Base-by-base conservation (phyloP, 768 basidiomycete genomes). In the Porpolomopsis calyptriformis region DNA sequence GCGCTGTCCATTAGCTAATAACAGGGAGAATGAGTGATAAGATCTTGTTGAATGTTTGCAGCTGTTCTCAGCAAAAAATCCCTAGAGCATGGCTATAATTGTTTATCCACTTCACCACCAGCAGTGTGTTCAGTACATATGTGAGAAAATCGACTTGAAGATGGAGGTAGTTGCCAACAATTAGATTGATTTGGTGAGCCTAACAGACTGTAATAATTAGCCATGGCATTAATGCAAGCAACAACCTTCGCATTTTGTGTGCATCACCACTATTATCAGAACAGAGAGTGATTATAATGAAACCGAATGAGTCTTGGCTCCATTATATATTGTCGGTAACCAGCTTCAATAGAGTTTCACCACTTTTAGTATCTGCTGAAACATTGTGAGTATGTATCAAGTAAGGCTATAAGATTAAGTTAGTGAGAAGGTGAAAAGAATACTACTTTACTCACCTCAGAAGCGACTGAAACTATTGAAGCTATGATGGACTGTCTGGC, bases 231-330 rank as follows among this genome's bases (percentile, higher is more conserved):
- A 31, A 14, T 31, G 29, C 49, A 24, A 48, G 45, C 18, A 50
- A 36, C 4, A 42, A 38, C 22, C 43, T 43, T n/a, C 43, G 33
- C 22, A 49, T 27, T 14, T 55, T 44, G 3, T 49, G 44, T n/a
- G 46, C 48, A 60, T 49, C 19, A 62, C 29, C 55, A 55, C 57
- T 50, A 11, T 50, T 55, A 53, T 58, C 57, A 11, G 55, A 54
- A 39, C 53, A 55, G 39, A 50, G 47, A 1, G 54, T 61, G 38
- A 63, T 55, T 12, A 58, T 40, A 10, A 4, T 31, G 18, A 14
- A 50, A 41, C 8, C 40, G 29, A 4, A 47, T 38, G 40, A 60
- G 55, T 8, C 45, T 31, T 55, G 36, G 12, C 50, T 53, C 23
- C 57, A 58, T 7, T 49, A 18, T 19, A 60, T 53, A 35, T 62